Evolutionary conservation across 1,139 yeast species (phyloP), one percentile per base, ranked within the genome.

Genomic region (Zygotorulaspora mrakii): DNA sequence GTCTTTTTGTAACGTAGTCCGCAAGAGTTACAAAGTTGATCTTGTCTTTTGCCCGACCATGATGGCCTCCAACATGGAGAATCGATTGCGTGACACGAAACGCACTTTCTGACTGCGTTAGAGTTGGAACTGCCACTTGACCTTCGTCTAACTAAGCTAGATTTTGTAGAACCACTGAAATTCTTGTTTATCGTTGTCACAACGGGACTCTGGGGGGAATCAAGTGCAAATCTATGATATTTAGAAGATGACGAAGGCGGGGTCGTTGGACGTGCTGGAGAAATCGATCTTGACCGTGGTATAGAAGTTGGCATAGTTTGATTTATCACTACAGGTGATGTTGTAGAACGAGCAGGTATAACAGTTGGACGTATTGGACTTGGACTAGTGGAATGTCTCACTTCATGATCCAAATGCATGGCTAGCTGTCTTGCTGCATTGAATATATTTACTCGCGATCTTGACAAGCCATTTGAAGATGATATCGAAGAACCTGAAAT

Each of bases 61-160:
- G 95, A 82, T 2, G 98, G 98, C 60, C 98, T 77, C 98, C 98
- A 91, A 64, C 98, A 91, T 8, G 98, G 98, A 9, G 95, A 85
- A 53, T 84, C 94, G 48, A 82, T 85, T 1, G 94, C 79, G 9
- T 89, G 88, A 66, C 98, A 91, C 4, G 96, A 86, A 22, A 91
- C 81, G 62, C 98, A 91, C 43, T 76, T 74, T 53, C 89, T 71
- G 52, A 17, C 17, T 5, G 21, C 17, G 21, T 14, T 29, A 22
- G 48, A 47, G 48, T 17, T 49, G 39, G 45, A 47, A 38, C 23
- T 52, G n/a, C n/a, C n/a, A 21, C 42, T 51, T 27, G 38, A 50
- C 23, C 22, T 54, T 29, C 23, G 47, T 39, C 45, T 43, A 16
- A 39, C 39, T 9, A 45, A 42, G n/a, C 43, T 38, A n/a, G 43